These are phyloP conservation scores for Silybum marianum DNA, from an alignment of 129 eudicot species.

Conservation along the genomic window DNA sequence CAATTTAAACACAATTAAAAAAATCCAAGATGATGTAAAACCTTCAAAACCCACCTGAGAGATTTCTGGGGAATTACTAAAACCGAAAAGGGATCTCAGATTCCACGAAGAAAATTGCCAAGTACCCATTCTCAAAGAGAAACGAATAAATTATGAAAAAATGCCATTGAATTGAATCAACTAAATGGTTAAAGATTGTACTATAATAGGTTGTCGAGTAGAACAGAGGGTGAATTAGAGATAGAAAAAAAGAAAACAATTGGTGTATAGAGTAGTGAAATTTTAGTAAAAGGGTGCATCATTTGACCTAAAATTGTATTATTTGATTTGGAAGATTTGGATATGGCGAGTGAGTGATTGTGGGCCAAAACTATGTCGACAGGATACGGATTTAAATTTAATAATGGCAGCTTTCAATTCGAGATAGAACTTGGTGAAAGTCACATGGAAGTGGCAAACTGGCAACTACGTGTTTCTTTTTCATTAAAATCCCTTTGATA, in stretches of 20 bases:
- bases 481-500: no score
- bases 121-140: conserved; percentile 15
- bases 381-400: neutral
- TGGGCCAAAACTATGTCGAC: conserved; percentile 13
- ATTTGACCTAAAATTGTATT: conserved; percentile 11
- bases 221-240: neutral
- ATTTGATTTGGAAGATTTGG: conserved; percentile 11
- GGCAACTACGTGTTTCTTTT: no score
- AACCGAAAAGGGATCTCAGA: conserved; percentile 37
- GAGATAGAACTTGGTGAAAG: neutral
- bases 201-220: neutral
- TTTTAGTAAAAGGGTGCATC: conserved; percentile 1
- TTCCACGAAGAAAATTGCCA: conserved; percentile 33
- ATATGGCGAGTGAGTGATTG: neutral
- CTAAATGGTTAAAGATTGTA: conserved; percentile 1
- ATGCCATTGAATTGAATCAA: conserved; percentile 12
- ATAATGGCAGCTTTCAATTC: neutral
- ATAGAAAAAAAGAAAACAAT: neutral
- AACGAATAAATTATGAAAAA: neutral
- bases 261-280: neutral
- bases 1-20: neutral
- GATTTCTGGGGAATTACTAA: conserved; percentile 17
- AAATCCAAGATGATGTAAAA: conserved; percentile 3
- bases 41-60: conserved; percentile 36
- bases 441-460: no score